Evolutionary conservation across 306 rosid genomes (phyloP).

Genomic region (Sophora flavescens): DNA sequence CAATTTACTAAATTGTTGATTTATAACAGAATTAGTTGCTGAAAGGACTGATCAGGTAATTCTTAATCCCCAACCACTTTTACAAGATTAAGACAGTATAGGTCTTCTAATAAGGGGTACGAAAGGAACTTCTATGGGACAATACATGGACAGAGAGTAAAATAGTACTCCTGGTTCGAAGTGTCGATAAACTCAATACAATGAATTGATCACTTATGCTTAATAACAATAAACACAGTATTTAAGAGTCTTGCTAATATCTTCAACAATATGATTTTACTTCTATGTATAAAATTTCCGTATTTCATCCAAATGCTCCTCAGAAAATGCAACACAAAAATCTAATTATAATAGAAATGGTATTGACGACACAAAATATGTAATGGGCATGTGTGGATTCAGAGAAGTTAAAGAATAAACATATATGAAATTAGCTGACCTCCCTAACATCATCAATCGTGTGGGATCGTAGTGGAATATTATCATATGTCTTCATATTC

Average conservation of each 20-base stretch:
- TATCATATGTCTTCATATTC: slow-evolving; percentile 81
- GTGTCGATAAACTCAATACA: neutral
- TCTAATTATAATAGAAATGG: slow-evolving; percentile 31
- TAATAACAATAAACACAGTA: neutral
- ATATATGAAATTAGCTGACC: slow-evolving; percentile 57
- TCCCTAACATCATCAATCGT: slow-evolving; percentile 84
- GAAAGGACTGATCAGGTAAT: slow-evolving; percentile 18
- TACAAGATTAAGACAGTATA: slow-evolving; percentile 16
- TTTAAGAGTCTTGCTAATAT: slow-evolving; percentile 4
- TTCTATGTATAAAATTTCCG: neutral
- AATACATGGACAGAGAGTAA: slow-evolving; percentile 12
- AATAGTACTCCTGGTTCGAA: slow-evolving; percentile 6
- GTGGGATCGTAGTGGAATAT: slow-evolving; percentile 78
- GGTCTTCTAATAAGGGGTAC: neutral
- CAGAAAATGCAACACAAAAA: slow-evolving; percentile 10
- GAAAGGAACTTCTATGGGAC: neutral
- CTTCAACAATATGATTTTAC: slow-evolving; percentile 10
- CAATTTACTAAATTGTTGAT: slow-evolving; percentile 32
- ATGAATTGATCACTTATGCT: slow-evolving; percentile 1
- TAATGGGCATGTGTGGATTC: neutral
- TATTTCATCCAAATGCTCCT: slow-evolving; percentile 24
- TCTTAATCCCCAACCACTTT: neutral
- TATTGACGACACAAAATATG: slow-evolving; percentile 18
- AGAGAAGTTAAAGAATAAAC: slow-evolving; percentile 1
- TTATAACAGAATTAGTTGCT: slow-evolving; percentile 4